Percentiles rank a stretch among this genome's conserved stretches.
Conservation (phyloP, 1,284 basidiomycete species). For the Trichosporon coremiiforme region DNA sequence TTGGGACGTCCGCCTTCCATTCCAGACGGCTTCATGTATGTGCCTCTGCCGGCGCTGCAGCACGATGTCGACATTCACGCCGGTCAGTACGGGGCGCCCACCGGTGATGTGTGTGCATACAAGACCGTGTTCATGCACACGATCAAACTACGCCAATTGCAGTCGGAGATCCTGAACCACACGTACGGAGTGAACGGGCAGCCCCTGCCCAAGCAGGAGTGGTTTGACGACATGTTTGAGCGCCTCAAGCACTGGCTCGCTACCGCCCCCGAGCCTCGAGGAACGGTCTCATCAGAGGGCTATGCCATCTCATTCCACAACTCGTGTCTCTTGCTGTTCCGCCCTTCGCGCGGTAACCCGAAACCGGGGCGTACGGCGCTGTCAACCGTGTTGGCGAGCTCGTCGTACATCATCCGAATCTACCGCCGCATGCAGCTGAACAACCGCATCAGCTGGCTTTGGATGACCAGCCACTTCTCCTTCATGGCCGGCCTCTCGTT, state of each 20-base stretch:
- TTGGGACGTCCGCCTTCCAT: conserved; percentile 56
- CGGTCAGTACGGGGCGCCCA: conserved; percentile 41
- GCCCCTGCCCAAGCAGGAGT: conserved; percentile 48
- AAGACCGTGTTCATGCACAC: conserved; percentile 56
- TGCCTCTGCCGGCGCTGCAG: conserved; percentile 48
- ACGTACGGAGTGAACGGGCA: conserved; percentile 52
- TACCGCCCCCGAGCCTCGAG: conserved; percentile 53
- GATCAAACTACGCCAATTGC: conserved; percentile 54
- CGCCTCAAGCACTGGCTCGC: conserved; percentile 55
- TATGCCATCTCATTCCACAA: conserved; percentile 58
- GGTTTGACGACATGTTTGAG: conserved; percentile 56
- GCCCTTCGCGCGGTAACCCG: conserved; percentile 56
- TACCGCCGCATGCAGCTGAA: conserved; percentile 56
- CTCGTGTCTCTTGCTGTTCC: conserved; percentile 55
- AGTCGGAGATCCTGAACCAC: conserved; percentile 55
- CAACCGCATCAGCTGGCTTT: conserved; percentile 57
- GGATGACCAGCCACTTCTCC: conserved; percentile 56
- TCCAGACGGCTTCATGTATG: conserved; percentile 57
- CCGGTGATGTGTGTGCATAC: conserved; percentile 53
- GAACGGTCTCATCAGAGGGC: conserved; percentile 54
- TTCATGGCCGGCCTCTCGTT: conserved; percentile 58
- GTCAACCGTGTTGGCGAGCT: conserved; percentile 54
- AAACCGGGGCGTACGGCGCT: conserved; percentile 53
- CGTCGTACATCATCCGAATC: conserved; percentile 57
- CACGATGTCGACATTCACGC: conserved; percentile 55